These are phyloP conservation scores for Chalaropsis ovoidea DNA, from an alignment of 2,329 filamentous ascomycete genomes.

Conservation along the genomic window DNA sequence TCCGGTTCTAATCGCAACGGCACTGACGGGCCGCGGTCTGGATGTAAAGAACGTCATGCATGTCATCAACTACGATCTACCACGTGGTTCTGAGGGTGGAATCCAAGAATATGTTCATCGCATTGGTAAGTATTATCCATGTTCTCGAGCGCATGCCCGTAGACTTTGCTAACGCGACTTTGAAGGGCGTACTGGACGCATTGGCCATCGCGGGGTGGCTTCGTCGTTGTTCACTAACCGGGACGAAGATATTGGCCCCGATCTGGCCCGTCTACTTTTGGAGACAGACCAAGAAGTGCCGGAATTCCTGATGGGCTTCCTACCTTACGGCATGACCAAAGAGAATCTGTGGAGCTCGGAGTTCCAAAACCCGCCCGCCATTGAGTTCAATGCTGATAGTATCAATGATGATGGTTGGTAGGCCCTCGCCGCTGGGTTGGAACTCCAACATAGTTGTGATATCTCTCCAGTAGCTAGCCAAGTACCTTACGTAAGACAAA, in stretches of 20 bases:
- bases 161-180: background rate
- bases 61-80: conserved; percentile 89
- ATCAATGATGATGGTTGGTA: background rate
- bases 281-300: conserved; percentile 72
- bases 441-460: background rate
- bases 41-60: conserved; percentile 81
- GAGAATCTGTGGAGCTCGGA: background rate
- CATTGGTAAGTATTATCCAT: conserved; percentile 54
- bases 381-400: background rate
- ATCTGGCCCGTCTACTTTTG: conserved; percentile 69
- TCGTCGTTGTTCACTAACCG: conserved; percentile 79
- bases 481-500: background rate
- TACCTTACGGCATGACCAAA: conserved; percentile 42
- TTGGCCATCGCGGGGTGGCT: conserved; percentile 75
- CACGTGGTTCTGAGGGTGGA: conserved; percentile 62
- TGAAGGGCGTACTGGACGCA: conserved; percentile 79
- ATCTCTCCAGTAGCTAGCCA: background rate
- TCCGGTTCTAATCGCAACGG: conserved; percentile 78
- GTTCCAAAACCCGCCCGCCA: background rate
- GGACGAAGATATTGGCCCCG: conserved; percentile 61
- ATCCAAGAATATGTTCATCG: conserved; percentile 91
- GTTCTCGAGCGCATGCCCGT: background rate
- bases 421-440: background rate
- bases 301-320: conserved; percentile 61
- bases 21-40: conserved; percentile 76